A percentile compares a stretch with the other conserved stretches of the same genome.
These are phyloP conservation scores for Nidula microcarpa DNA, from an alignment of 768 basidiomycete genomes.

Conservation along the genomic window DNA sequence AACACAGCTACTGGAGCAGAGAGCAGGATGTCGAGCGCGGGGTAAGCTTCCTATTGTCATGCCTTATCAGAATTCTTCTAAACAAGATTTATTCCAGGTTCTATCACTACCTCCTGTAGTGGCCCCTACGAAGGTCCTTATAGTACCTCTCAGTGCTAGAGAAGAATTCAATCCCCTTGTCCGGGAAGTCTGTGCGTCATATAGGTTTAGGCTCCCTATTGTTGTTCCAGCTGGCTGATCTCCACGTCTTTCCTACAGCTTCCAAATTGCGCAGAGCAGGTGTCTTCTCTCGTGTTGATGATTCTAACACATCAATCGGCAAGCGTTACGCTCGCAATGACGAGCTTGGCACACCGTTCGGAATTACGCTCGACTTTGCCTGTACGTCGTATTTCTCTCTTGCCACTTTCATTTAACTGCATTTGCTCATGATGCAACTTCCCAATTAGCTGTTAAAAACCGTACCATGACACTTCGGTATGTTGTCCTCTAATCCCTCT, in stretches of 20 bases:
- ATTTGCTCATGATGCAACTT: too few species aligned
- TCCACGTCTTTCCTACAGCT: conserved; percentile 40
- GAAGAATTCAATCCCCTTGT: conserved; percentile 83
- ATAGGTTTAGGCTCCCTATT: not conserved
- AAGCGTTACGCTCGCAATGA: conserved; percentile 98
- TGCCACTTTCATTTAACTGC: too few species aligned
- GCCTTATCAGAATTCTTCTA: not conserved
- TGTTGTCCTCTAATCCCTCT: conserved; percentile 19
- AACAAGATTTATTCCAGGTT: conserved; percentile 45
- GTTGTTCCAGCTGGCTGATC: not conserved
- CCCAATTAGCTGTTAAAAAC: conserved; percentile 73
- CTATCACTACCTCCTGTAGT: conserved; percentile 87
- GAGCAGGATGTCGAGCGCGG: conserved; percentile 89
- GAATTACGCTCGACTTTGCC: conserved; percentile 95
- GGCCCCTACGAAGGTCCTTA: conserved; percentile 95
- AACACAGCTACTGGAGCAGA: conserved; percentile 95
- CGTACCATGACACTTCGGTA: conserved; percentile 92
- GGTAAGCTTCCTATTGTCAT: conserved; percentile 40
- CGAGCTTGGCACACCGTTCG: conserved; percentile 97
- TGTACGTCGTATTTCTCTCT: conserved; percentile 24
- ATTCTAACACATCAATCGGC: conserved; percentile 92
- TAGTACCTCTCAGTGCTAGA: conserved; percentile 89
- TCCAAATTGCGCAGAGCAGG: conserved; percentile 84
- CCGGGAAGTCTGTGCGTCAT: conserved; percentile 81
- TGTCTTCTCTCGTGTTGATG: conserved; percentile 91